Evolutionary conservation across 257 asterid genomes (phyloP).

Genomic region (Ballota nigra): DNA sequence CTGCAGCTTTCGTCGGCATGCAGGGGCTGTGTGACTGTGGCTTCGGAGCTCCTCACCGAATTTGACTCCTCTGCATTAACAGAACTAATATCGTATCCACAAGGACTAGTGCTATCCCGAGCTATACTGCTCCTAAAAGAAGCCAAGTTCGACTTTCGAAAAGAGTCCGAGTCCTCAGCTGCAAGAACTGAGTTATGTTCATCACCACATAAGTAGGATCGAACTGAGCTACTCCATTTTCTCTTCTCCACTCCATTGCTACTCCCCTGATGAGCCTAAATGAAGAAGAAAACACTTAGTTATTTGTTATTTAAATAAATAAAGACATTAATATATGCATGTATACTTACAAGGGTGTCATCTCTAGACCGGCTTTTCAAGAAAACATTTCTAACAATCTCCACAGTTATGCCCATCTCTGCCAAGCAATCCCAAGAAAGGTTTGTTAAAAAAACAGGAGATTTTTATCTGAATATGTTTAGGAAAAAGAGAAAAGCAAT

Average conservation of each 20-base stretch:
- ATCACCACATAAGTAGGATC: constrained; percentile 56
- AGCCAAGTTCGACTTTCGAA: constrained; percentile 25
- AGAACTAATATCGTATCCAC: constrained; percentile 17
- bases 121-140: constrained; percentile 28
- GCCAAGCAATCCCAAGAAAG: constrained; percentile 21
- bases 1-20: not conserved
- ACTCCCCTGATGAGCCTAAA: constrained; percentile 14
- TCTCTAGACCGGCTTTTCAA: constrained; percentile 33
- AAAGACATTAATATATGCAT: not conserved
- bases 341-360: constrained; percentile 34
- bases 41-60: constrained; percentile 43
- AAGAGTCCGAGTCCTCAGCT: constrained; percentile 33
- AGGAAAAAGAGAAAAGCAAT: not conserved
- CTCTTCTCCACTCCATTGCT: constrained; percentile 37
- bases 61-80: constrained; percentile 25
- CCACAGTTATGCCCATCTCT: constrained; percentile 43
- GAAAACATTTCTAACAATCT: constrained; percentile 49
- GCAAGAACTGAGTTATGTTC: constrained; percentile 35
- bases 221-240: constrained; percentile 45
- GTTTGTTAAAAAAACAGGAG: not conserved
- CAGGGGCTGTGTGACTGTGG: constrained; percentile 50
- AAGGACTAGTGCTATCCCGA: not conserved
- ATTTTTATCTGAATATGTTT: not conserved
- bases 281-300: not conserved
- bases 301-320: not conserved